Evolutionary conservation across 257 asterid genomes (phyloP), one percentile per base, ranked within the genome.

Genomic region (Lavandula angustifolia): DNA sequence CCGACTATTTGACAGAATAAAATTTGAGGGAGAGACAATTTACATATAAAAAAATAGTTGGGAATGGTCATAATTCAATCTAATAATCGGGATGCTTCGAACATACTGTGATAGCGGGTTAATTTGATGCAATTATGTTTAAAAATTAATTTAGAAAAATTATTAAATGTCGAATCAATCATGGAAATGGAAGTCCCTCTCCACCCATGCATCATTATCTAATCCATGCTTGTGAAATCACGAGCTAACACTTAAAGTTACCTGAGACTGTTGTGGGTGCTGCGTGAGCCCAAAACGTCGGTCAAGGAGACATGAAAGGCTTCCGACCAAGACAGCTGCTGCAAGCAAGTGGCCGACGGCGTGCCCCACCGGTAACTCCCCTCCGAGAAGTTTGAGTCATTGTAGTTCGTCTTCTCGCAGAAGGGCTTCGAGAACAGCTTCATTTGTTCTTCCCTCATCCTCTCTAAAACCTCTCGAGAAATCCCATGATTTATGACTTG

Each of bases 331-430:
- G 99, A 81, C 13, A 92, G 54, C 70, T 92, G 95, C 18, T 70
- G 46, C 48, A 89, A 50, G 62, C 85, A 76, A 38, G 91, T 87
- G 1, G 96, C 96, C 0, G 90, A 73, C 7, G 99, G 97, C 6
- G 95, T 81, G 10, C 99, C 97, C 96, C 95, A 92, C 4, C 95
- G 87, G 62, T 92, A 92, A 55, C 95, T 84, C 37, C 97, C 96
- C 32, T 79, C 77, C 17, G 96, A 77, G 79, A 89, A 82, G 5
- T 79, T 75, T 46, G 73, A 70, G 13, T 73, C 86, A 16, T 76
- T 75, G 55, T 72, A 68, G 8, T 73, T 67, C 27, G 4, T 33
- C 74, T 89, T 92, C 70, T 87, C 94, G 8, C 31, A 18, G 11
- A 89, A 92, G 0, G 97, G 89, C 59, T 73, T 90, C 74, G 42